A percentile compares a stretch with the other conserved stretches of the same genome.
Conservation (phyloP, 768 basidiomycete genomes). For the Termitomyces sp. region DNA sequence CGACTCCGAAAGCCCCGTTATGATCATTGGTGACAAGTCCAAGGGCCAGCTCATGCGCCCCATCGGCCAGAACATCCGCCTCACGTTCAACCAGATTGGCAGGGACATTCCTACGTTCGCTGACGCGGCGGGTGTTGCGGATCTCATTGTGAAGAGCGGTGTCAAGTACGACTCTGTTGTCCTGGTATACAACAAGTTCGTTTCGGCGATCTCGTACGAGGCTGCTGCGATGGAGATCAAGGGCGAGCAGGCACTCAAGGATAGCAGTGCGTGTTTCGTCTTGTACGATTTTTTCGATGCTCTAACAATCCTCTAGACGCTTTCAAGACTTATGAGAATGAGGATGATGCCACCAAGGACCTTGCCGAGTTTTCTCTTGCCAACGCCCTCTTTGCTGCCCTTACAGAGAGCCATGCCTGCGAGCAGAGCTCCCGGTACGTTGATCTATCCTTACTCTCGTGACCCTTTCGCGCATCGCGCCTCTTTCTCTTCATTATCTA, state of each 20-base stretch:
- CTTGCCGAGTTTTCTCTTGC: constrained; percentile 94
- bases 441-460: not conserved
- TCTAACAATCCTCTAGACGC: constrained; percentile 46
- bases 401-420: constrained; percentile 94
- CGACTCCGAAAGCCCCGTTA: constrained; percentile 62
- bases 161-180: constrained; percentile 84
- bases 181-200: constrained; percentile 81
- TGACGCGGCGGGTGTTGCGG: constrained; percentile 91
- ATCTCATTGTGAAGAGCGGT: constrained; percentile 83
- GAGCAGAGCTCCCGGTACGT: constrained; percentile 86
- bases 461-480: not conserved
- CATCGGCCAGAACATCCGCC: constrained; percentile 58
- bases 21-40: constrained; percentile 96
- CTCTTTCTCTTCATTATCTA: not conserved
- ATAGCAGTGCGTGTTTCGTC: constrained; percentile 57
- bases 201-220: constrained; percentile 92
- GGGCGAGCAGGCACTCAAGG: constrained; percentile 77
- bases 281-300: not conserved
- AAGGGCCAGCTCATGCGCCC: constrained; percentile 84
- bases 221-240: constrained; percentile 70
- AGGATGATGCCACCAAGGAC: constrained; percentile 93
- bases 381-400: constrained; percentile 92
- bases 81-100: constrained; percentile 98
- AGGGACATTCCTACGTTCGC: constrained; percentile 96
- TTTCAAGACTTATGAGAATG: constrained; percentile 96